Evolutionary conservation across 169 alveolate genomes (phyloP).

Genomic region (Eimeria falciformis): DNA sequence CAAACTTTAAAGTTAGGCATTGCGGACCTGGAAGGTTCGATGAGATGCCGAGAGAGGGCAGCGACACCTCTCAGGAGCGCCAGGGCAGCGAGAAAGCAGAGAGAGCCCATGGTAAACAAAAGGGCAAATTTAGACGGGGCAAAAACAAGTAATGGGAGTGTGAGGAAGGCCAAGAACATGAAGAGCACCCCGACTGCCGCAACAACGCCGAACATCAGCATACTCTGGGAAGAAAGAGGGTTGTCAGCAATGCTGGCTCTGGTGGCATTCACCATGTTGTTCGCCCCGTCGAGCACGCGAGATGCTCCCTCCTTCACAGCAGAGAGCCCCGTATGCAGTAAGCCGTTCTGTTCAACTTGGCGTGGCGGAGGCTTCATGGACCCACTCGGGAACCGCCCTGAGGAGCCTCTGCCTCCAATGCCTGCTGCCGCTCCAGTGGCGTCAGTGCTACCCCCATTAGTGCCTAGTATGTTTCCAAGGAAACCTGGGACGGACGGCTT

Average conservation of each 20-base stretch:
- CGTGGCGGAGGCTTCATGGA: slow-evolving; percentile 66
- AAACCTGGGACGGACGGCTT: slow-evolving; percentile 62
- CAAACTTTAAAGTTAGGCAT: not conserved
- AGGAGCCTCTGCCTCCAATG: slow-evolving; percentile 27
- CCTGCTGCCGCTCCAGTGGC: slow-evolving; percentile 7
- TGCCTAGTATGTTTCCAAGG: slow-evolving; percentile 61
- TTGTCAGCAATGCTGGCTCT: slow-evolving; percentile 65
- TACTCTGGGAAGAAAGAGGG: slow-evolving; percentile 69
- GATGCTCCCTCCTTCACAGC: slow-evolving; percentile 76
- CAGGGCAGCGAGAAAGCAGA: slow-evolving; percentile 69
- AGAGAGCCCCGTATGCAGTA: slow-evolving; percentile 68
- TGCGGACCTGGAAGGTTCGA: slow-evolving; percentile 73
- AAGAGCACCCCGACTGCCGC: slow-evolving; percentile 77
- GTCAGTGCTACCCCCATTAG: slow-evolving; percentile 26
- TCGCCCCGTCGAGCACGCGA: slow-evolving; percentile 71
- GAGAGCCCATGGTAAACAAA: slow-evolving; percentile 76
- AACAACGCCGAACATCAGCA: slow-evolving; percentile 75
- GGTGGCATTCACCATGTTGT: slow-evolving; percentile 51
- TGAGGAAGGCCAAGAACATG: slow-evolving; percentile 76
- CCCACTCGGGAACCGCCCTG: slow-evolving; percentile 62
- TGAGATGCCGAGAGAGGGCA: slow-evolving; percentile 66
- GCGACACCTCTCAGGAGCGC: slow-evolving; percentile 73
- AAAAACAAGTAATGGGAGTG: slow-evolving; percentile 77
- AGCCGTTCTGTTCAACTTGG: slow-evolving; percentile 65
- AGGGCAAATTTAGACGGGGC: slow-evolving; percentile 78